These are phyloP conservation scores for Erysimum cheiri DNA, from an alignment of 441 rosid genomes.

Conservation along the genomic window DNA sequence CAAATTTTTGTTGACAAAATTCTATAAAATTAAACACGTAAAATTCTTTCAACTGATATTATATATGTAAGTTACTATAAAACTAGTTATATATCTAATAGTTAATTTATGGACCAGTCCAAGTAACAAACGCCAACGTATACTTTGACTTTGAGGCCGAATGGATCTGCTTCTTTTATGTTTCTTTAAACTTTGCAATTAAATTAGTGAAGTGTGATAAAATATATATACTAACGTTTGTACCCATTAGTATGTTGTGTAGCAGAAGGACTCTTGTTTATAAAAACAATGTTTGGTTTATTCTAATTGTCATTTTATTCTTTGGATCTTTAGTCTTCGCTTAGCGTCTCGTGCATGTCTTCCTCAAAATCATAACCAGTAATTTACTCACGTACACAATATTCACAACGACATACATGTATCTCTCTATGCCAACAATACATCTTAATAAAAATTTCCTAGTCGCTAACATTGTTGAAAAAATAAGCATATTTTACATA, in stretches of 20 bases:
- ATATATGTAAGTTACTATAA: not conserved
- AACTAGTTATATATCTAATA: not conserved
- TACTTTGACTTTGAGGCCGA: slow-evolving; percentile 45
- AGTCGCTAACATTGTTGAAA: not conserved
- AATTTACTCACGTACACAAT: slow-evolving; percentile 27
- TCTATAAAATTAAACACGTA: not conserved
- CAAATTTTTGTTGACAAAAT: not conserved
- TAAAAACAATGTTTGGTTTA: slow-evolving; percentile 51
- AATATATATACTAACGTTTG: slow-evolving; percentile 32
- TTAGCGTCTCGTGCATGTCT: slow-evolving; percentile 37
- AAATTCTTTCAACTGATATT: not conserved
- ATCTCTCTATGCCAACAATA: slow-evolving; percentile 1
- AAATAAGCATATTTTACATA: not conserved
- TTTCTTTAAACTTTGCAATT: slow-evolving; percentile 9
- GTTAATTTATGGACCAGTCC: slow-evolving; percentile 29
- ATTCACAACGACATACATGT: slow-evolving; percentile 7
- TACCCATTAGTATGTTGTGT: slow-evolving; percentile 41
- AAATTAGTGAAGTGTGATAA: slow-evolving; percentile 14
- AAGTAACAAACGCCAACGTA: slow-evolving; percentile 40
- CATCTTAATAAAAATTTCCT: not conserved
- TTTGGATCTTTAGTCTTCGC: slow-evolving; percentile 36
- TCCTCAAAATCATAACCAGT: slow-evolving; percentile 44
- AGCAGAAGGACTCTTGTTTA: slow-evolving; percentile 39
- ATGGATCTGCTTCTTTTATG: slow-evolving; percentile 10
- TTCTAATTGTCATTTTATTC: slow-evolving; percentile 44